Conservation (phyloP, 495 filamentous ascomycete species). For the Penicillium coffeae region DNA sequence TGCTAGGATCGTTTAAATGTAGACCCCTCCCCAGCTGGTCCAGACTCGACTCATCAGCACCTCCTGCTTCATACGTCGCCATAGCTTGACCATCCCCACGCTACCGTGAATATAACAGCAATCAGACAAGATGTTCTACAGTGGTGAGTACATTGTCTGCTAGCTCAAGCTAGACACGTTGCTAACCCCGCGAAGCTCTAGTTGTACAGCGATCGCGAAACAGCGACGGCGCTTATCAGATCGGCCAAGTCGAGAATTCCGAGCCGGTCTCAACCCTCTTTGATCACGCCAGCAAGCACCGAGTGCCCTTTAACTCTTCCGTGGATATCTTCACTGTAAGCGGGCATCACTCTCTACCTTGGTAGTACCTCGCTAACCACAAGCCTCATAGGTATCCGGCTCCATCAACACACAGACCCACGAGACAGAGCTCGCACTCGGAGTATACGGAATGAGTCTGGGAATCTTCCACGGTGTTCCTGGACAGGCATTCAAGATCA, state of each 20-base stretch:
- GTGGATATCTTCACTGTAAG: background rate
- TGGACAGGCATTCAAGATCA: background rate
- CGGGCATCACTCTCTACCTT: background rate
- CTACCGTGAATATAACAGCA: too few species aligned
- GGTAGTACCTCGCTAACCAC: background rate
- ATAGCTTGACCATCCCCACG: too few species aligned
- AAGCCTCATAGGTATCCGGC: background rate
- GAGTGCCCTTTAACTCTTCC: background rate
- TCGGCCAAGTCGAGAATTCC: background rate
- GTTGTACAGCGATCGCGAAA: background rate
- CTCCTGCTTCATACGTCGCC: too few species aligned
- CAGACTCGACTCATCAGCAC: background rate
- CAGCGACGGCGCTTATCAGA: background rate
- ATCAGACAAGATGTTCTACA: background rate
- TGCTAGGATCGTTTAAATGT: background rate
- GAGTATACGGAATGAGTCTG: background rate
- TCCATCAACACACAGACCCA: background rate
- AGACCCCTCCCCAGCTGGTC: background rate
- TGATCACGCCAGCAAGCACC: background rate
- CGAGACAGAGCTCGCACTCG: background rate
- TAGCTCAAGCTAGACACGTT: background rate
- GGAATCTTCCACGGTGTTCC: background rate
- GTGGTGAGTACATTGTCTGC: background rate
- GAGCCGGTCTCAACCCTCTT: background rate
- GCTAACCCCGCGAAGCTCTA: background rate